Base-by-base conservation (phyloP, 139 green algal species). In the Coelastrella sp. region DNA sequence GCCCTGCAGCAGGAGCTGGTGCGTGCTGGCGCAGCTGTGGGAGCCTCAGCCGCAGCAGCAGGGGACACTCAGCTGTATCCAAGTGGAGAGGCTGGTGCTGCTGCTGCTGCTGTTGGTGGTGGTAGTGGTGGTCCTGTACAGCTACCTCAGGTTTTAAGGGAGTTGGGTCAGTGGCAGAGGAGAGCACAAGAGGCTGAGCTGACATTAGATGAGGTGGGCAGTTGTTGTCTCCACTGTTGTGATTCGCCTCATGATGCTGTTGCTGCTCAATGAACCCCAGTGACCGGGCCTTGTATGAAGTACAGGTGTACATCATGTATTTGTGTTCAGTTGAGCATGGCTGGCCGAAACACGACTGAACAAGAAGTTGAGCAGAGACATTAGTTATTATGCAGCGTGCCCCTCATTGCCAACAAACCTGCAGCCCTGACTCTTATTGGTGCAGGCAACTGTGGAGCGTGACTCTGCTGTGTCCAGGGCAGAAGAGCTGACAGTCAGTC, bases 1-100 rank as follows among this genome's bases (percentile, higher is more conserved):
- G 60, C 57, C 8, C 30, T 84, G 77, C 77, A 84, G 60, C 77
- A 84, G 60, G 60, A 84, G 40, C 60, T 84, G 23, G 25, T 84
- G 59, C 35, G 38, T 4, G 11, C 40, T 23, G 77, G 77, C 23
- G 59, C 77, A 45, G 60, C 76, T 32, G 76, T 37, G 6, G 53
- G 32, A 5, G 57, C 35, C 25, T 30, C 51, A 57, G 74, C 76
- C 21, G 77, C 74, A n/a, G 74, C 45, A 64, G 71, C n/a, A 63
- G 45, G 48, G 1, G 27, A 64, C 13, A 11, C 3, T 40, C 40
- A 40, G 37, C 23, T 53, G 69, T 53, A 60, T 34, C 15, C 50
- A 3, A 21, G 40, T 34, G 41, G 25, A 1, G 35, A 40, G 69
- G 25, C 7, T 60, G 69, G 40, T 38, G 23, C 35, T 32, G 69